Evolutionary conservation across 2,329 filamentous ascomycete genomes (phyloP).

Genomic region (Beauveria sp.): DNA sequence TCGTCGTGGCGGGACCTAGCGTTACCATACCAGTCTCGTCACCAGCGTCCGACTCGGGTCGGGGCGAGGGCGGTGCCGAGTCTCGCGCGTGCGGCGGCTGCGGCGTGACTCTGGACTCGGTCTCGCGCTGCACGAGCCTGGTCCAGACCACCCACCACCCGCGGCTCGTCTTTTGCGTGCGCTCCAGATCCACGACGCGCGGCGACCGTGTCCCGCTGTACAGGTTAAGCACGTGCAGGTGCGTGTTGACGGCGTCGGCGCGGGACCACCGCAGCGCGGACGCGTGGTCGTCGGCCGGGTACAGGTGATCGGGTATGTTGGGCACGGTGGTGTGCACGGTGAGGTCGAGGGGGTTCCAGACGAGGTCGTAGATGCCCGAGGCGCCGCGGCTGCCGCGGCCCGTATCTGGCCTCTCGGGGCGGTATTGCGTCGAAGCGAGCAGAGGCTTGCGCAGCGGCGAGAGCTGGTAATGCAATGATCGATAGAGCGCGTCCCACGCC

Average conservation of each 20-base stretch:
- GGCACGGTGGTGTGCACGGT: constrained; percentile 58
- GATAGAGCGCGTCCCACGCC: constrained; percentile 48
- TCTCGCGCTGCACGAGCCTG: constrained; percentile 34
- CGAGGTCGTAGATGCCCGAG: constrained; percentile 50
- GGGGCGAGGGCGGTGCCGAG: constrained; percentile 1
- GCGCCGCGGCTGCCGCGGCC: constrained; percentile 22
- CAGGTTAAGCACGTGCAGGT: constrained; percentile 55
- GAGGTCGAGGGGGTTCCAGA: constrained; percentile 51
- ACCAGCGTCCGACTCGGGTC: background rate
- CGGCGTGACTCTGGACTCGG: background rate
- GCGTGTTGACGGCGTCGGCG: constrained; percentile 56
- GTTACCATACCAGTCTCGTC: constrained; percentile 12
- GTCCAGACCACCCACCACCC: constrained; percentile 68
- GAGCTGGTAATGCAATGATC: constrained; percentile 53
- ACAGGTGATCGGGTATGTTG: constrained; percentile 48
- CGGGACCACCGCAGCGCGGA: constrained; percentile 43
- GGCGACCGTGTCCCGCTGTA: constrained; percentile 36
- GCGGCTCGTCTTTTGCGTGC: constrained; percentile 57
- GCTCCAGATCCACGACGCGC: constrained; percentile 42
- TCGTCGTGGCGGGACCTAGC: constrained; percentile 17
- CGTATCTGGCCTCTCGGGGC: constrained; percentile 40
- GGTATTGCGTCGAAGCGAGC: constrained; percentile 47
- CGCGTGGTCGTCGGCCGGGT: constrained; percentile 17
- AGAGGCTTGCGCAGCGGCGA: constrained; percentile 50
- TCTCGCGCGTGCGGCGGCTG: constrained; percentile 6